phyloP scores from a whole-genome alignment of 768 basidiomycete species.

The Amanita rimosa region DNA sequence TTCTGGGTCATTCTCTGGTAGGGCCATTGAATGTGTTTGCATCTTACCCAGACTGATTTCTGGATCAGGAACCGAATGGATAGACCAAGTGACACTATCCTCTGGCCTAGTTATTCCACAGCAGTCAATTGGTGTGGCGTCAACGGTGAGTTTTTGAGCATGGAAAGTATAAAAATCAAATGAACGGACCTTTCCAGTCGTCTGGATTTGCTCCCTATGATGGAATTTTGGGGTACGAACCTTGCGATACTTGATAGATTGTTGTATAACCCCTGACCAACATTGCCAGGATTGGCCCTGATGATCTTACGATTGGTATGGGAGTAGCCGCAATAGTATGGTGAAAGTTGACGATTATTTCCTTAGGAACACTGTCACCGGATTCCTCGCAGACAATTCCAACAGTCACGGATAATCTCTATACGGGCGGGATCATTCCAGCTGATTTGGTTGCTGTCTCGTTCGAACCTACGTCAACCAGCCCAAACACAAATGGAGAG shows the following conservation, averaged over 20 bases:
- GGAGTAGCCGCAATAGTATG: background rate
- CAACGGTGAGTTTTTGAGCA: constrained; percentile 12
- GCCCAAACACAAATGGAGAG: constrained; percentile 31
- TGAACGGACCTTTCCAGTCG: constrained; percentile 14
- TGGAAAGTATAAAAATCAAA: background rate
- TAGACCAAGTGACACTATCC: constrained; percentile 44
- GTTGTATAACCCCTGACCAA: background rate
- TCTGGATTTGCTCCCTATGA: constrained; percentile 40
- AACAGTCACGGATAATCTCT: constrained; percentile 49
- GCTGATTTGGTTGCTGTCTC: constrained; percentile 35
- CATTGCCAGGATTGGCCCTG: constrained; percentile 45
- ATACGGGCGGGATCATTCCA: constrained; percentile 25
- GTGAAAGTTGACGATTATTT: background rate
- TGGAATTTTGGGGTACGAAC: constrained; percentile 50
- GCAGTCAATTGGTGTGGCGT: constrained; percentile 59
- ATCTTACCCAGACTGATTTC: background rate
- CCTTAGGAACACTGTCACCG: constrained; percentile 22
- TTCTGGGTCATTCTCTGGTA: constrained; percentile 49
- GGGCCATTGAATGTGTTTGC: background rate
- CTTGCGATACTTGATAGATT: background rate
- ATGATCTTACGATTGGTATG: constrained; percentile 36
- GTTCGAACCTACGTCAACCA: constrained; percentile 34
- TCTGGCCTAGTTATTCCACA: constrained; percentile 31
- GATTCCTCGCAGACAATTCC: constrained; percentile 24
- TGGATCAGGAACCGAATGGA: constrained; percentile 30